Percentiles rank a stretch among this genome's conserved stretches.
phyloP scores from a whole-genome alignment of 2,329 filamentous ascomycete genomes.

The Colletotrichum spaethianum region DNA sequence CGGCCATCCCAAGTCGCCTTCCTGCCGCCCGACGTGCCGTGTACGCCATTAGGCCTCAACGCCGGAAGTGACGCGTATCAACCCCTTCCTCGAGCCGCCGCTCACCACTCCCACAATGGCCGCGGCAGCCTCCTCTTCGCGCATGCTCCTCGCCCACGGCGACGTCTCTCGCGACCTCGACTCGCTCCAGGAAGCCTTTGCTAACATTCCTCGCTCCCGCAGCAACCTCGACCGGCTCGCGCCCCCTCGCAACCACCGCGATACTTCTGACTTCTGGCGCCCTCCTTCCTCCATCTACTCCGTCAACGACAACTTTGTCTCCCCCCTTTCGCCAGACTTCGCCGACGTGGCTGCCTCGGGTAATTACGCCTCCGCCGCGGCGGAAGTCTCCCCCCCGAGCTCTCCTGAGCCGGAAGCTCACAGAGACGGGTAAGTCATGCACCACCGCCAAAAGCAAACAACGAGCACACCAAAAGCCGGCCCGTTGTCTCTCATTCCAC shows the following conservation, averaged over 20 bases:
- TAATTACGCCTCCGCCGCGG: conserved; percentile 39
- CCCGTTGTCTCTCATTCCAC: conserved; percentile 32
- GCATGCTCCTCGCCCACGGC: conserved; percentile 13
- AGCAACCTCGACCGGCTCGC: conserved; percentile 31
- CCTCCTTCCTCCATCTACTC: conserved; percentile 41
- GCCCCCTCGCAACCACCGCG: conserved; percentile 24
- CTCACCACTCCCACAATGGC: conserved; percentile 6
- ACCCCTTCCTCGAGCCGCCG: background rate
- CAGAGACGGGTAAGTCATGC: conserved; percentile 58
- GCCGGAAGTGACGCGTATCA: background rate
- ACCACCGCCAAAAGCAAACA: conserved; percentile 2
- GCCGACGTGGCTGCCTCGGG: conserved; percentile 42
- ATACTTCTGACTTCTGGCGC: conserved; percentile 30
- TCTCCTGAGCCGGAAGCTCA: conserved; percentile 63
- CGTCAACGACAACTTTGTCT: conserved; percentile 23
- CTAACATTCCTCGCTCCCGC: conserved; percentile 21
- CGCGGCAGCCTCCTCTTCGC: conserved; percentile 20
- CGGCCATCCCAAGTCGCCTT: background rate
- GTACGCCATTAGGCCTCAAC: background rate
- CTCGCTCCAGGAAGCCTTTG: conserved; percentile 1
- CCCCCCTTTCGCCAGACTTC: conserved; percentile 37
- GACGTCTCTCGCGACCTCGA: conserved; percentile 17
- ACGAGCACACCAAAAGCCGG: background rate
- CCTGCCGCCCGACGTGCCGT: background rate
- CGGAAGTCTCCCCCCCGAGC: conserved; percentile 69